Evolutionary conservation across 2,329 filamentous ascomycete species (phyloP).

Genomic region (Penicillium sp.): DNA sequence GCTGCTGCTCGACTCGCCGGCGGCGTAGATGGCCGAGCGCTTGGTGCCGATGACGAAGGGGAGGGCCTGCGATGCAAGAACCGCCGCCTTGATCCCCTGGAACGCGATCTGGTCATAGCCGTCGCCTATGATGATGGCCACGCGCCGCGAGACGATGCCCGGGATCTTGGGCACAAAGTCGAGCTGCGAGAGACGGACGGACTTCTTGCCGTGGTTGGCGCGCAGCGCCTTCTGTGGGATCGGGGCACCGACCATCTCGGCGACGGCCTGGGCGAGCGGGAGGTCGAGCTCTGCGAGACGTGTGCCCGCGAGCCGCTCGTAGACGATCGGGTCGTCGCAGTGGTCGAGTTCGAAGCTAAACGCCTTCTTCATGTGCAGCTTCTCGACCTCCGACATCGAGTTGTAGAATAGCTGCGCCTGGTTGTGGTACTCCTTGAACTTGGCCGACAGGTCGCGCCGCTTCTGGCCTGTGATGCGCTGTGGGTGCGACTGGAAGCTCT

Average conservation of each 20-base stretch:
- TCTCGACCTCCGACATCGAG: conserved; percentile 41
- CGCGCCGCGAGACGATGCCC: conserved; percentile 71
- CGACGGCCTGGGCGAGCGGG: conserved; percentile 69
- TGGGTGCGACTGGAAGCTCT: conserved; percentile 70
- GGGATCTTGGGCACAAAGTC: conserved; percentile 68
- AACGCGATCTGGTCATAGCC: conserved; percentile 73
- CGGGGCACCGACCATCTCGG: conserved; percentile 72
- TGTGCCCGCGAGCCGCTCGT: conserved; percentile 68
- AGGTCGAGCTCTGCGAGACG: conserved; percentile 73
- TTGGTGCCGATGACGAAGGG: conserved; percentile 75
- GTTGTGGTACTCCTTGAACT: conserved; percentile 52
- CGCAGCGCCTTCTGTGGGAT: conserved; percentile 59
- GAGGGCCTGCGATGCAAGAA: conserved; percentile 59
- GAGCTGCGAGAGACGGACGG: conserved; percentile 66
- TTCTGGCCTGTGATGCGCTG: conserved; percentile 72
- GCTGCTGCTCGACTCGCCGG: conserved; percentile 65
- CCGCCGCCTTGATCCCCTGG: conserved; percentile 65
- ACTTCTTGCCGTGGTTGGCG: conserved; percentile 70
- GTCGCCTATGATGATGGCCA: conserved; percentile 78
- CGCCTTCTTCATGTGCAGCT: conserved; percentile 41
- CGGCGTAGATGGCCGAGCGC: conserved; percentile 50
- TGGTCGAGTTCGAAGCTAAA: conserved; percentile 47
- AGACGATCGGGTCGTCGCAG: conserved; percentile 79
- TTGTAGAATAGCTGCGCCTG: conserved; percentile 46
- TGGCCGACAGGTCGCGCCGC: conserved; percentile 52